Base-by-base conservation (phyloP, 108 stramenopile species). In the Cyclotella kingstonii region DNA sequence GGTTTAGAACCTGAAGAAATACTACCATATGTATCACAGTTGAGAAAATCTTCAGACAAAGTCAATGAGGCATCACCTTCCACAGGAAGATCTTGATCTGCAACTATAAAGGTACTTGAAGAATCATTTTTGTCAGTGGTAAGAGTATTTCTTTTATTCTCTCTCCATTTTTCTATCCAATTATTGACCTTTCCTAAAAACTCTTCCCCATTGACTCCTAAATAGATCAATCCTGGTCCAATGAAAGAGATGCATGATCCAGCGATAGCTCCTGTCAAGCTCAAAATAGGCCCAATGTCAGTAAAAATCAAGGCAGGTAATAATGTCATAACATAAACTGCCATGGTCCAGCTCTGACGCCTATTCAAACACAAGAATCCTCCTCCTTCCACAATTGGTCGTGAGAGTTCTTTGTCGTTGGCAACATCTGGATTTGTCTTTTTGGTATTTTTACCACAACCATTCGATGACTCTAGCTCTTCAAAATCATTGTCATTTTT, bases 211-310 rank as follows among this genome's bases (percentile, higher is more conserved):
- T 88, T 72, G 36, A 88, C 56, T n/a, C 90, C 90, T 11, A 91
- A 59, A 66, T 81, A 91, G 5, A 80, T 77, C 17, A 87, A 29
- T n/a, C 90, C 90, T 3, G 86, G 86, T 9, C 74, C 86, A 51
- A 87, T 81, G 48, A 86, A 91, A 9, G 84, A 73, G 26, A 91
- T 67, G 36, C 73, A 81, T 17, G 80, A 73, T 25, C 86, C 90
- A 12, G 85, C 90, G 8, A 91, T 40, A 3, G 90, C 80, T 0
- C 90, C 90, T 39, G 90, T 91, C 14, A 91, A 77, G 21, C 79
- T 81, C 0, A 91, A 60, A 7, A 91, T 86, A 18, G 90, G 90
- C 21, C 90, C 90, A 35, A 91, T 64, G 52, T 91, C 90, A 41
- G 73, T 55, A 25, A 91, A 68, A 39, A 91, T 47, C 68, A 91